Conservation (phyloP, 2,329 filamentous ascomycete genomes). For the Orbilia oligospora region DNA sequence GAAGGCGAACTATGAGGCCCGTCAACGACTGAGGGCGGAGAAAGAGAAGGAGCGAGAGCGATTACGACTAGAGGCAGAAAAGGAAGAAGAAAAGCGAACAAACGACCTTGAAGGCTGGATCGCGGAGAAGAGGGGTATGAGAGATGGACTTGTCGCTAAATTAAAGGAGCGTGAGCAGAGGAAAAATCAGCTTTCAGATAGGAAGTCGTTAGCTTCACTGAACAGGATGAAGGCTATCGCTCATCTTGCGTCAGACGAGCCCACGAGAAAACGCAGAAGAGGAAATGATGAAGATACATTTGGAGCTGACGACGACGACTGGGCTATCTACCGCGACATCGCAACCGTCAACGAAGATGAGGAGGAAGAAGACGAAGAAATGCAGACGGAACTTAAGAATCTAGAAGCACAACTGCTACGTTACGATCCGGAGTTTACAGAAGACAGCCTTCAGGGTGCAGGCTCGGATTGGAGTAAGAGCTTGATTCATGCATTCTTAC, state of each 20-base stretch:
- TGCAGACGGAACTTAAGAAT: constrained; percentile 78
- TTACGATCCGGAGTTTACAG: constrained; percentile 89
- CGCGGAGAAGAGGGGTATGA: constrained; percentile 81
- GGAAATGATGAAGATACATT: constrained; percentile 92
- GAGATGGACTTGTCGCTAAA: constrained; percentile 78
- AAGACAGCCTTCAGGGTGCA: constrained; percentile 91
- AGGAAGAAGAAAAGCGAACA: constrained; percentile 85
- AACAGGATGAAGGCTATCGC: constrained; percentile 99
- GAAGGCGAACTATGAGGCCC: constrained; percentile 94
- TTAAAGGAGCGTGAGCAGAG: constrained; percentile 95
- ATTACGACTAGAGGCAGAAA: constrained; percentile 83
- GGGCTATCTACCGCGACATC: constrained; percentile 95
- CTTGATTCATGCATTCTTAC: constrained; percentile 88
- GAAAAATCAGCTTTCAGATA: constrained; percentile 94
- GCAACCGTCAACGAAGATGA: constrained; percentile 84
- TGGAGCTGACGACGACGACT: constrained; percentile 96
- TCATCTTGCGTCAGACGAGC: constrained; percentile 91
- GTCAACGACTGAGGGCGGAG: constrained; percentile 92
- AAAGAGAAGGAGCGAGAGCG: constrained; percentile 94
- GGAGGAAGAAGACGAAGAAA: constrained; percentile 87
- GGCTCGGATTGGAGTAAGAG: constrained; percentile 96
- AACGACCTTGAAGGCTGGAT: constrained; percentile 91
- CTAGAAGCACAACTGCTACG: constrained; percentile 88
- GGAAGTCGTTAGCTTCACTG: constrained; percentile 94
- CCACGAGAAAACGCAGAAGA: constrained; percentile 77